phyloP scores from a whole-genome alignment of 2,329 filamentous ascomycete genomes.

The Colletotrichum sp. region DNA sequence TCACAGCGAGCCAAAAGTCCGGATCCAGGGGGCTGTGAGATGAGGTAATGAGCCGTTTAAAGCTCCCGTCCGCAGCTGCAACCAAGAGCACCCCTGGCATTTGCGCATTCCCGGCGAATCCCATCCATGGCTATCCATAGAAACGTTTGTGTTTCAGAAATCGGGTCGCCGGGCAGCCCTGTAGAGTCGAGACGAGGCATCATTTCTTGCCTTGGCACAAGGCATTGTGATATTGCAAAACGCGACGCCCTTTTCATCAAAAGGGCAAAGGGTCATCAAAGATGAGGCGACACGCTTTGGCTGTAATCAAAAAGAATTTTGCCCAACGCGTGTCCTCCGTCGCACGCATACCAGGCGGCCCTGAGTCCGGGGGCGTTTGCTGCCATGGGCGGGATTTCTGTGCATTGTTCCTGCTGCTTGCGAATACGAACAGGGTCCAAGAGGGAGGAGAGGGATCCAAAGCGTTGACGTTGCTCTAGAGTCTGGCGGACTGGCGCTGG shows the following conservation, averaged over 20 bases:
- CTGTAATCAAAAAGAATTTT: neutral
- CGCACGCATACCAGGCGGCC: neutral
- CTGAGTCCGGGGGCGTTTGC: neutral
- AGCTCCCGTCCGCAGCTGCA: constrained; percentile 3
- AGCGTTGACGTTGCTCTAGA: neutral
- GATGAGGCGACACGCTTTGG: neutral
- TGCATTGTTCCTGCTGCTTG: neutral
- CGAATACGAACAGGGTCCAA: neutral
- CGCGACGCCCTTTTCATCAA: neutral
- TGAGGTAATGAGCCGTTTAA: neutral
- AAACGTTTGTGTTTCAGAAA: constrained; percentile 9
- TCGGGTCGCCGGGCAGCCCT: constrained; percentile 1
- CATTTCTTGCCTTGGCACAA: neutral
- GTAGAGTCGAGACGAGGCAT: neutral
- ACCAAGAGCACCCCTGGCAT: neutral
- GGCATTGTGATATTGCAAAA: neutral
- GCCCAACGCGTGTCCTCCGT: neutral
- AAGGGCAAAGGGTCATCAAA: neutral
- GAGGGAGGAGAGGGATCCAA: neutral
- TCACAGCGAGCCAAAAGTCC: neutral
- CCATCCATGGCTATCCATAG: constrained; percentile 3
- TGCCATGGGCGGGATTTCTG: neutral
- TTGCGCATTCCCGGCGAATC: neutral
- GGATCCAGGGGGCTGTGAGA: neutral
- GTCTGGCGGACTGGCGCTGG: neutral